Evolutionary conservation across 345 rosid genomes (phyloP).

Genomic region (Passiflora organensis): DNA sequence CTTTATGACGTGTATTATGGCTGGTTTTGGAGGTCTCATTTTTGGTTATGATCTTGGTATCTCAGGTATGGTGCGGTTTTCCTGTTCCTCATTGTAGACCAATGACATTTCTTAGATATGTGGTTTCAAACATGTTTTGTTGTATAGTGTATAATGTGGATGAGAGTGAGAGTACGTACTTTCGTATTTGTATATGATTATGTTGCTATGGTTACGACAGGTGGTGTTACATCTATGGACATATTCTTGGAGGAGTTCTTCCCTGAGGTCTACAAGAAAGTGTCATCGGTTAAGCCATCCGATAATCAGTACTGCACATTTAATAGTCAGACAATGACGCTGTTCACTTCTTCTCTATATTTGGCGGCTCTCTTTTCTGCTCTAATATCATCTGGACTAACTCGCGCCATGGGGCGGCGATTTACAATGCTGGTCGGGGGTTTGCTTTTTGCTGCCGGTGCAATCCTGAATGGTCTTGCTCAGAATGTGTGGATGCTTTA

Average conservation of each 20-base stretch:
- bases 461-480: constrained; percentile 28
- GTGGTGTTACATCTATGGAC: constrained; percentile 44
- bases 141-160: no score
- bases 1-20: constrained; percentile 23
- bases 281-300: constrained; percentile 13
- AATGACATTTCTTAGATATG: no score
- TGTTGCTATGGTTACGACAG: constrained; percentile 7
- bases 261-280: constrained; percentile 22
- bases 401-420: constrained; percentile 22
- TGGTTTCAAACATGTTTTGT: no score
- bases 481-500: constrained; percentile 23
- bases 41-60: constrained; percentile 46
- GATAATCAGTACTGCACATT: constrained; percentile 39
- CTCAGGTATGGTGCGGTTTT: constrained; percentile 27
- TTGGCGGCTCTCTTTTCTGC: constrained; percentile 34
- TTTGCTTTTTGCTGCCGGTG: constrained; percentile 24
- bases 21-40: constrained; percentile 37
- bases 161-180: neutral
- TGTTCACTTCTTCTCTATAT: constrained; percentile 41
- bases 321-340: constrained; percentile 24
- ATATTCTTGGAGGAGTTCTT: constrained; percentile 33
- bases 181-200: neutral
- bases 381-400: neutral
- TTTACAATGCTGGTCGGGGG: constrained; percentile 23
- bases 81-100: no score